A percentile compares a stretch with the other conserved stretches of the same genome.
Conservation (phyloP, 2,329 filamentous ascomycete genomes). For the Phialocephala sp. region DNA sequence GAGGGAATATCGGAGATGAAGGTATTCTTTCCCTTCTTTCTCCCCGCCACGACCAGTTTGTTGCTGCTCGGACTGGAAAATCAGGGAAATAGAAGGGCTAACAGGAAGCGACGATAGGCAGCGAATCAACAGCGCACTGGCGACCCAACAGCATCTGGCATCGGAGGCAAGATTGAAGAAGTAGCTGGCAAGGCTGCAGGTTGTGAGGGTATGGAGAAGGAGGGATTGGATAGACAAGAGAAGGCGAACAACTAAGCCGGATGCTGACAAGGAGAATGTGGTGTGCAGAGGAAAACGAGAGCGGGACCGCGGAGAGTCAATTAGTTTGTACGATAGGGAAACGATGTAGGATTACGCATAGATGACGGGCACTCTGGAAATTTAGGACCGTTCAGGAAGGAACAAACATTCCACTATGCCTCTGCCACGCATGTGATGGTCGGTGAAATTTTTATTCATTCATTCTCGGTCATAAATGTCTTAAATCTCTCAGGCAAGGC, state of each 20-base stretch:
- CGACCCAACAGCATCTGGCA: conserved; percentile 31
- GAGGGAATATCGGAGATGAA: conserved; percentile 65
- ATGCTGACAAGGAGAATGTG: too few relatives aligned
- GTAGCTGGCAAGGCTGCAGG: conserved; percentile 66
- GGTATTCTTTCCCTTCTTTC: background rate
- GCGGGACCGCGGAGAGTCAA: too few relatives aligned
- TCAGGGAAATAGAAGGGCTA: conserved; percentile 4
- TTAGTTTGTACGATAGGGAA: background rate
- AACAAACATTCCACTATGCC: background rate
- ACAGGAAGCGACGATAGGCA: background rate
- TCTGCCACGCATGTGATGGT: background rate
- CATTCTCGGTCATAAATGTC: background rate
- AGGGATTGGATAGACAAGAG: conserved; percentile 57
- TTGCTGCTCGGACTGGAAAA: background rate
- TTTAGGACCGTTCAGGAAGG: background rate
- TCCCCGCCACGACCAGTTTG: too few relatives aligned
- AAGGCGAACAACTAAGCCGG: conserved; percentile 17
- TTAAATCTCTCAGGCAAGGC: background rate
- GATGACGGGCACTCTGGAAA: background rate
- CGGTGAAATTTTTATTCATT: background rate
- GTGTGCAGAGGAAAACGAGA: too few relatives aligned
- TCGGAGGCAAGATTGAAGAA: conserved; percentile 65
- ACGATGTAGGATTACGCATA: background rate
- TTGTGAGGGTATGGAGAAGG: conserved; percentile 72
- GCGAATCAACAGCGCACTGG: conserved; percentile 13